phyloP scores from a whole-genome alignment of 768 basidiomycete genomes.

The Trametopsis cervina region DNA sequence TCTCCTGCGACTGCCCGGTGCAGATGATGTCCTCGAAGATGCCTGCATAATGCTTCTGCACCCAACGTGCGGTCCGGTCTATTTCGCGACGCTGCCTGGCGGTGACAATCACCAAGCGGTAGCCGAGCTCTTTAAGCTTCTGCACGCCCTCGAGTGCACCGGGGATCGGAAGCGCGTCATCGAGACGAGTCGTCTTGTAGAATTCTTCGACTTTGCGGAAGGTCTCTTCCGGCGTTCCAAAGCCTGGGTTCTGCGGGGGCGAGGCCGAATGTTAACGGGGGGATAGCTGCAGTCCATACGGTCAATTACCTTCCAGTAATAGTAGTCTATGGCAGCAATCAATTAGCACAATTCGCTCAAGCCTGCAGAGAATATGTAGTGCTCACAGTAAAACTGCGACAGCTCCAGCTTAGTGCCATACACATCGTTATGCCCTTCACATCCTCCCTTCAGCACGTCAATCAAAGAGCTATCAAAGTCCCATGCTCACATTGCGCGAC shows the following conservation, averaged over 20 bases:
- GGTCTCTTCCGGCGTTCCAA: constrained; percentile 57
- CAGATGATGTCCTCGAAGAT: constrained; percentile 58
- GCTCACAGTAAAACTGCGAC: constrained; percentile 56
- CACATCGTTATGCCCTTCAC: constrained; percentile 57
- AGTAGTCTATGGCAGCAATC: constrained; percentile 43
- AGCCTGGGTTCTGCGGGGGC: constrained; percentile 42
- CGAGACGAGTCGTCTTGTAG: constrained; percentile 45
- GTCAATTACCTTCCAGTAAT: constrained; percentile 81
- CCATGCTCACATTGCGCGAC: constrained; percentile 55
- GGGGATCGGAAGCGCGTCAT: constrained; percentile 42
- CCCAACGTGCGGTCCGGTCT: constrained; percentile 60
- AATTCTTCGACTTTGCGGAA: constrained; percentile 51
- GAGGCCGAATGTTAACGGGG: too few relatives aligned
- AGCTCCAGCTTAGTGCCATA: constrained; percentile 52
- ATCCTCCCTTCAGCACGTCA: neutral
- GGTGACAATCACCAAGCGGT: constrained; percentile 66
- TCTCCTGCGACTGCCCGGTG: constrained; percentile 64
- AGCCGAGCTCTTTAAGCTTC: constrained; percentile 55
- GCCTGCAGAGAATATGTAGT: neutral
- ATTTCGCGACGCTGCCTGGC: constrained; percentile 53
- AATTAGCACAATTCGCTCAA: constrained; percentile 1
- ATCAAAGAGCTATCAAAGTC: too few relatives aligned
- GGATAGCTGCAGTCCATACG: too few relatives aligned
- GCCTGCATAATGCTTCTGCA: constrained; percentile 57
- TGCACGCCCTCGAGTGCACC: constrained; percentile 56